Evolutionary conservation across 2,329 filamentous ascomycete genomes (phyloP).

Genomic region (Trichoderma koningii): DNA sequence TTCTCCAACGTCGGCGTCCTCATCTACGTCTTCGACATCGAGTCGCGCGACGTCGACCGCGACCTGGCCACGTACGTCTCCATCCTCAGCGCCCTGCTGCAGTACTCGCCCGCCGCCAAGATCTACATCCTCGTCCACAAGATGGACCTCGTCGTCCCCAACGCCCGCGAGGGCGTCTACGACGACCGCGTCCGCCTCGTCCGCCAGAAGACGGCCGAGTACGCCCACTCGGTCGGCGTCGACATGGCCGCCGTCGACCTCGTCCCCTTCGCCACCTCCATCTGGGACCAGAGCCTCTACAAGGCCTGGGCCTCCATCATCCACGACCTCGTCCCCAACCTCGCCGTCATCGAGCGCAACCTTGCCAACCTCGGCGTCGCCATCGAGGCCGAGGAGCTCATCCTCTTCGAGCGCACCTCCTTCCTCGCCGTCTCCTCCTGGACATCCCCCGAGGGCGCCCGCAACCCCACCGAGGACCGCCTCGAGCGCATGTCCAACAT

Average conservation of each 20-base stretch:
- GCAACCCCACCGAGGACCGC: constrained; percentile 88
- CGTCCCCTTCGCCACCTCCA: constrained; percentile 90
- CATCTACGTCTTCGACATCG: constrained; percentile 99
- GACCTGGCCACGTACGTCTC: constrained; percentile 91
- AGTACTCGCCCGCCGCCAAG: constrained; percentile 78
- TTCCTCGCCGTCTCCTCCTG: constrained; percentile 96
- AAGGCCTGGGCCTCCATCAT: constrained; percentile 99
- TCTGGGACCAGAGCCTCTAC: constrained; percentile 98
- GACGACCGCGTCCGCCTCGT: constrained; percentile 80
- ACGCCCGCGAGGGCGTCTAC: constrained; percentile 78
- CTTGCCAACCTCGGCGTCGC: constrained; percentile 79
- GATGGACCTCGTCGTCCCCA: constrained; percentile 89
- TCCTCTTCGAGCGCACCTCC: constrained; percentile 92
- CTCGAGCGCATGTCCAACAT: constrained; percentile 95
- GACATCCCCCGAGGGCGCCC: constrained; percentile 70
- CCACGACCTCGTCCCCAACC: constrained; percentile 94
- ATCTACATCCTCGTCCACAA: constrained; percentile 98
- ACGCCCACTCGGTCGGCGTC: constrained; percentile 44
- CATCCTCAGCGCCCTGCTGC: constrained; percentile 83
- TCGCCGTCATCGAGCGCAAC: constrained; percentile 83
- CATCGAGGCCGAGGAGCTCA: constrained; percentile 89
- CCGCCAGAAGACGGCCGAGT: constrained; percentile 67
- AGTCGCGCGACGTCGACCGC: constrained; percentile 89
- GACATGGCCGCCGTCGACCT: constrained; percentile 58
- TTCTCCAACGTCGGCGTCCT: constrained; percentile 95